Base-by-base conservation (phyloP, 768 basidiomycete species). In the Psilocybe subaeruginosa region DNA sequence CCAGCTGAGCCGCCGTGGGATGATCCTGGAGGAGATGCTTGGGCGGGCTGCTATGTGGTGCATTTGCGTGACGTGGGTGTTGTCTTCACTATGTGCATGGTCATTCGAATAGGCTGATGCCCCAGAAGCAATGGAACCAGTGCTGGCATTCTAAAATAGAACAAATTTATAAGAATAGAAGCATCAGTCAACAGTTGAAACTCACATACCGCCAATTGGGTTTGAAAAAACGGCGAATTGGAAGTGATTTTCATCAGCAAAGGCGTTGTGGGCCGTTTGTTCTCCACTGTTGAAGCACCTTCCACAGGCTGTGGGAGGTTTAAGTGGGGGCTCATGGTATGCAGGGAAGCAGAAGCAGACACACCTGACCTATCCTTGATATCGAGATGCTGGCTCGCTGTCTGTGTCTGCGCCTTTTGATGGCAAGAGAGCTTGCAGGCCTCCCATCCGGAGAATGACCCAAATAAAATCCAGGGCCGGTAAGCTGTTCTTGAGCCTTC, bases 301-400 rank as follows among this genome's bases (percentile, higher is more conserved):
- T 71, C 68, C 8, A 68, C 68, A 16, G 63, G 62, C 65, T 69
- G 60, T 27, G 61, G 35, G 14, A 8, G 19, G n/a, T 31, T 43
- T 50, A 8, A 49, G 27, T 39, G 58, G 64, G 72, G 64, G 17
- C 23, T 31, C 8, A 27, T 35, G 8, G 16, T 9, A 47, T 41
- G 23, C 54, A 9, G 12, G 4, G 19, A 19, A 19, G 19, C 19
- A 19, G 0, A 6, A 41, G 14, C 35, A 17, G 17, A 45, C 76
- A 59, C 52, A 87, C 86, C 80, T 86, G 82, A 27, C 88, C 87
- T 64, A 87, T 85, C 16, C 84, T 78, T 56, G 85, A 84, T 46
- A 89, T 78, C 0, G 85, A 87, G 39, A 89, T 77, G 55, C 83
- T 85, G 16, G 81, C 82, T 50, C 80, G 73, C 59, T 80, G 76